Conservation (phyloP, 108 stramenopile genomes). For the Cylindrotheca closterium region DNA sequence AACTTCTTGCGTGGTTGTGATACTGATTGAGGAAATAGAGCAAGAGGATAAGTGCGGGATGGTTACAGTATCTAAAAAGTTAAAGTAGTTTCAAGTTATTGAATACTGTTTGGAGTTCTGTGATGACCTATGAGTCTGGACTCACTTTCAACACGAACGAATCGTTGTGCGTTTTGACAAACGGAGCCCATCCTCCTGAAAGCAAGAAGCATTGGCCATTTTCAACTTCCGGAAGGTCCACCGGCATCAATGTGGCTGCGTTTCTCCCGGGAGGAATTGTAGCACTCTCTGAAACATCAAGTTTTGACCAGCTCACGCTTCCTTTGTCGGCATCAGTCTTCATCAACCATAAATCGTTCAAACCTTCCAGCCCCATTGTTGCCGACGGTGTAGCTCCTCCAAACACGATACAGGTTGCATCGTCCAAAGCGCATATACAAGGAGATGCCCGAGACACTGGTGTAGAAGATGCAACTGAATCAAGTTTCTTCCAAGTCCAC, state of each 20-base stretch:
- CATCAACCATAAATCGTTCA: conserved; percentile 61
- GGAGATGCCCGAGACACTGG: conserved; percentile 61
- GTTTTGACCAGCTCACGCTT: conserved; percentile 17
- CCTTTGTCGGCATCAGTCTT: background rate
- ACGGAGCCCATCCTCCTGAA: conserved; percentile 75
- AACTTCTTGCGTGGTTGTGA: background rate
- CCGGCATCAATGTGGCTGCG: conserved; percentile 58
- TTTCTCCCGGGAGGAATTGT: conserved; percentile 58
- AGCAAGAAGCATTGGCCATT: conserved; percentile 41
- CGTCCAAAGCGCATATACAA: conserved; percentile 46
- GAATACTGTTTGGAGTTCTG: no score
- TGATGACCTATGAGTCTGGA: no score
- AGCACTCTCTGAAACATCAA: conserved; percentile 13
- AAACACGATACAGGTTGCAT: conserved; percentile 46
- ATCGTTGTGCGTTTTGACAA: conserved; percentile 58
- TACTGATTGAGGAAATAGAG: no score
- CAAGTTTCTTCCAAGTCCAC: conserved; percentile 57
- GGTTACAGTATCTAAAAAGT: no score
- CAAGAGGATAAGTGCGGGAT: no score
- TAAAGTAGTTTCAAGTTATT: no score
- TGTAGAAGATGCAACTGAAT: background rate
- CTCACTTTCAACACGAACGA: conserved; percentile 38
- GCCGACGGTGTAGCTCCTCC: conserved; percentile 45
- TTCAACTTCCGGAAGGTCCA: conserved; percentile 10
- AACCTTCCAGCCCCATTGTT: conserved; percentile 38